phyloP scores from a whole-genome alignment of 768 basidiomycete species.

The Amyloporia xantha region DNA sequence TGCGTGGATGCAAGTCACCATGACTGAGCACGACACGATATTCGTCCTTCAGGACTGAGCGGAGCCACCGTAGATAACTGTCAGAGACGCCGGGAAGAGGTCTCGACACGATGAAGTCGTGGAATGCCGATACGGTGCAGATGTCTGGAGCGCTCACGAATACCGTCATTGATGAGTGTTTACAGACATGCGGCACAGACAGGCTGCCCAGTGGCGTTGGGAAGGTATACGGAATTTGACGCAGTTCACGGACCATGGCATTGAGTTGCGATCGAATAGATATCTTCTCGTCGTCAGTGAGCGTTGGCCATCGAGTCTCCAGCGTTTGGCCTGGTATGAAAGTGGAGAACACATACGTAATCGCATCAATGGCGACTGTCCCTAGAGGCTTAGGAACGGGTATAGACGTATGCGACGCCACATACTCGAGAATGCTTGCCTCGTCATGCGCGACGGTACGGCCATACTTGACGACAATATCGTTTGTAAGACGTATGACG shows the following conservation, averaged over 20 bases:
- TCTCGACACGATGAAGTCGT: conserved; percentile 11
- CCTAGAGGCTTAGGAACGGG: conserved; percentile 3
- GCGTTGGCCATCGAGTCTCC: conserved; percentile 12
- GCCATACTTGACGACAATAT: conserved; percentile 14
- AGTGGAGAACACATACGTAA: conserved; percentile 12
- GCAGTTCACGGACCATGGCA: not conserved
- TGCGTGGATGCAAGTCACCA: conserved; percentile 12
- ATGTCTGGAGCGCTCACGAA: conserved; percentile 7
- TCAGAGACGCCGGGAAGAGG: conserved; percentile 1
- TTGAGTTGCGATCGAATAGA: conserved; percentile 5
- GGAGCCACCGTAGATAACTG: conserved; percentile 8
- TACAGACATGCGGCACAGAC: conserved; percentile 6
- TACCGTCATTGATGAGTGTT: conserved; percentile 6
- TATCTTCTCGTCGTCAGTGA: conserved; percentile 5
- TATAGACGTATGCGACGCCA: conserved; percentile 5
- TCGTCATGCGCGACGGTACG: conserved; percentile 10
- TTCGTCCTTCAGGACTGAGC: conserved; percentile 8
- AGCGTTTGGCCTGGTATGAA: conserved; percentile 12
- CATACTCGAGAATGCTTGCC: conserved; percentile 7
- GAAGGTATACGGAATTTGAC: not conserved
- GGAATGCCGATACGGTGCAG: conserved; percentile 8
- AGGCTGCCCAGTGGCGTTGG: conserved; percentile 9
- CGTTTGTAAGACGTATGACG: no score
- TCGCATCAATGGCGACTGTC: not conserved
- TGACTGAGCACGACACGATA: conserved; percentile 15